These are phyloP conservation scores for Drechslerella coelobrocha DNA, from an alignment of 2,329 filamentous ascomycete species.

Conservation along the genomic window DNA sequence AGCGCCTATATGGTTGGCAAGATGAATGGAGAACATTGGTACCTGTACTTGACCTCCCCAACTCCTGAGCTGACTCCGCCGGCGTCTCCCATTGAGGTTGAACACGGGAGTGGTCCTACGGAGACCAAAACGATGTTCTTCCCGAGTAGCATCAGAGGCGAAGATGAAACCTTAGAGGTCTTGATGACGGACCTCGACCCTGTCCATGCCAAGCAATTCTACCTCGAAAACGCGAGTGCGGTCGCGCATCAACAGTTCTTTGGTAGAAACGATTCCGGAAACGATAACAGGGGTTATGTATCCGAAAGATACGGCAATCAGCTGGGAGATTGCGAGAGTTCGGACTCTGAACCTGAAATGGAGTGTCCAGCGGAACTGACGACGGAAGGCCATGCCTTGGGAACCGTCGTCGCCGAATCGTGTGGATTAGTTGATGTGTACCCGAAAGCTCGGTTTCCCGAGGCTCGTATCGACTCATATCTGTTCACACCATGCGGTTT, in stretches of 20 bases:
- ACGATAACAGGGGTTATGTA: slow-evolving; percentile 64
- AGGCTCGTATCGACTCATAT: slow-evolving; percentile 92
- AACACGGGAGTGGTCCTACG: slow-evolving; percentile 56
- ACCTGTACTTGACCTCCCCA: slow-evolving; percentile 92
- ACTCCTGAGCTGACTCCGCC: slow-evolving; percentile 83
- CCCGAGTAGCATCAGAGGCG: slow-evolving; percentile 64
- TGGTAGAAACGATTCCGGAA: slow-evolving; percentile 67
- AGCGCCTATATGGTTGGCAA: slow-evolving; percentile 99
- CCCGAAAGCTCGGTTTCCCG: slow-evolving; percentile 82
- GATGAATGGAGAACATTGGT: slow-evolving; percentile 99
- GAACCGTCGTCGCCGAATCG: slow-evolving; percentile 86
- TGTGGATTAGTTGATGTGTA: slow-evolving; percentile 92
- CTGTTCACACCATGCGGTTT: slow-evolving; percentile 96
- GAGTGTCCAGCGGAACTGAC: slow-evolving; percentile 73
- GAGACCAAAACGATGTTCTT: slow-evolving; percentile 68
- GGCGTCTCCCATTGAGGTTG: slow-evolving; percentile 56
- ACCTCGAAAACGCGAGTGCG: slow-evolving; percentile 82
- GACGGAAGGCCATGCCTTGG: slow-evolving; percentile 91
- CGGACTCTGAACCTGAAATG: slow-evolving; percentile 49
- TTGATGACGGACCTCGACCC: slow-evolving; percentile 75
- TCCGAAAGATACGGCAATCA: slow-evolving; percentile 78
- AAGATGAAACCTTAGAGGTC: slow-evolving; percentile 79
- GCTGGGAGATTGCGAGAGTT: slow-evolving; percentile 49
- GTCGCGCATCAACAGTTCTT: slow-evolving; percentile 82
- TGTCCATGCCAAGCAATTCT: slow-evolving; percentile 74